Conservation (phyloP, 768 basidiomycete species). For the Fomitopsis serialis region DNA sequence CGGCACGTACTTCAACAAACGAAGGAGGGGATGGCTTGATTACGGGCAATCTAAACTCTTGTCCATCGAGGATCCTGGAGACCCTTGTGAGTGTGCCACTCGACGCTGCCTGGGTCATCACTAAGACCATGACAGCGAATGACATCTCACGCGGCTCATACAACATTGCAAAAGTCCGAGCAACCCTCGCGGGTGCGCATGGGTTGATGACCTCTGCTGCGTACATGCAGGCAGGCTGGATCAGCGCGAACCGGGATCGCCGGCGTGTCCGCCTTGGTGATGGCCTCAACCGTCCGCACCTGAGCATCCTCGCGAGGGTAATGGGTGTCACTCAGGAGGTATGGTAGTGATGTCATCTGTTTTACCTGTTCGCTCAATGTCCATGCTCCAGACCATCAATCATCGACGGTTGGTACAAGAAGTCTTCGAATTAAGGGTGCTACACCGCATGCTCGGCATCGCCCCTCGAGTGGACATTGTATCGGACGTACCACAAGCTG, state of each 20-base stretch:
- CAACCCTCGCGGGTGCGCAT: slow-evolving; percentile 78
- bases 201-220: slow-evolving; percentile 73
- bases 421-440: slow-evolving; percentile 49
- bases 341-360: slow-evolving; percentile 12
- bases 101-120: neutral
- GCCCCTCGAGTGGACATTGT: neutral
- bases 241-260: slow-evolving; percentile 51
- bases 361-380: slow-evolving; percentile 1
- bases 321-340: slow-evolving; percentile 86
- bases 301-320: slow-evolving; percentile 76
- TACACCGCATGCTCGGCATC: slow-evolving; percentile 58
- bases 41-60: slow-evolving; percentile 51
- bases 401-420: slow-evolving; percentile 67
- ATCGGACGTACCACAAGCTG: neutral
- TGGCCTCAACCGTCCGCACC: slow-evolving; percentile 47
- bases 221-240: slow-evolving; percentile 56
- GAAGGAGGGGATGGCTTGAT: slow-evolving; percentile 76
- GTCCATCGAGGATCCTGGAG: slow-evolving; percentile 92
- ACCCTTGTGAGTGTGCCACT: slow-evolving; percentile 55
- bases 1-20: slow-evolving; percentile 86
- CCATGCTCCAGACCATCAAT: slow-evolving; percentile 54
- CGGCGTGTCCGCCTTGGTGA: slow-evolving; percentile 40
- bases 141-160: slow-evolving; percentile 91
- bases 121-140: slow-evolving; percentile 52
- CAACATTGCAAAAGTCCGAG: slow-evolving; percentile 74